phyloP scores from a whole-genome alignment of 1,284 basidiomycete genomes.

The Malassezia globosa region DNA sequence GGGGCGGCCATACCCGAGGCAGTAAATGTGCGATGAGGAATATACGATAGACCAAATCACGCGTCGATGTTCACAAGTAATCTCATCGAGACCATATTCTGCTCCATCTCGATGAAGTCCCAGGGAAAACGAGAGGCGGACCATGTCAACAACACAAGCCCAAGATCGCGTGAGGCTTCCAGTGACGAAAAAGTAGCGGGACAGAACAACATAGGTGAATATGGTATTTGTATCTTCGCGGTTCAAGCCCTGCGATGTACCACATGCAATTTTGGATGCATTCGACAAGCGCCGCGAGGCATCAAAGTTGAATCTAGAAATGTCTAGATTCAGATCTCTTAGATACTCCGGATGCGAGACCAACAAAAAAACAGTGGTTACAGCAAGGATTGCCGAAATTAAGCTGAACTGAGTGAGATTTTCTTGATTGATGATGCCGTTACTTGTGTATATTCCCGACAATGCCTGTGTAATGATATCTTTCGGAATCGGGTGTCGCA shows the following conservation, averaged over 20 bases:
- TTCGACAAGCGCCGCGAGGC: conserved; percentile 25
- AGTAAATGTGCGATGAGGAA: conserved; percentile 25
- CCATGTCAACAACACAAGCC: conserved; percentile 24
- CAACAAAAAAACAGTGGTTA: conserved; percentile 5
- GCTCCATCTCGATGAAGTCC: conserved; percentile 42
- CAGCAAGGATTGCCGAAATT: background rate
- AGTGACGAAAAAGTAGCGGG: conserved; percentile 19
- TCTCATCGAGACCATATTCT: conserved; percentile 23
- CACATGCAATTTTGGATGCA: conserved; percentile 23
- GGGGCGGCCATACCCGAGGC: conserved; percentile 32
- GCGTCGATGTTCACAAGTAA: conserved; percentile 29
- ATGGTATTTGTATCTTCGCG: conserved; percentile 33
- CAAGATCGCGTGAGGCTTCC: conserved; percentile 13
- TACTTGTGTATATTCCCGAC: background rate
- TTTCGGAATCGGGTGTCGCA: conserved; percentile 10
- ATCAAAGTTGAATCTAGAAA: conserved; percentile 20
- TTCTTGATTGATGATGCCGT: background rate
- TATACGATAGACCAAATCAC: conserved; percentile 34
- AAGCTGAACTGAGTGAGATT: conserved; percentile 5
- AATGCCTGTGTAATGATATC: background rate
- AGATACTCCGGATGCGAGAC: conserved; percentile 1
- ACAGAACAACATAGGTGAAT: conserved; percentile 24
- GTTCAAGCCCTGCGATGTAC: conserved; percentile 26
- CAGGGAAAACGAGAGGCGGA: conserved; percentile 29
- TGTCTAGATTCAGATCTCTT: conserved; percentile 15